Evolutionary conservation across 2,329 filamentous ascomycete genomes (phyloP).

Genomic region (Rasamsonia emersonii): DNA sequence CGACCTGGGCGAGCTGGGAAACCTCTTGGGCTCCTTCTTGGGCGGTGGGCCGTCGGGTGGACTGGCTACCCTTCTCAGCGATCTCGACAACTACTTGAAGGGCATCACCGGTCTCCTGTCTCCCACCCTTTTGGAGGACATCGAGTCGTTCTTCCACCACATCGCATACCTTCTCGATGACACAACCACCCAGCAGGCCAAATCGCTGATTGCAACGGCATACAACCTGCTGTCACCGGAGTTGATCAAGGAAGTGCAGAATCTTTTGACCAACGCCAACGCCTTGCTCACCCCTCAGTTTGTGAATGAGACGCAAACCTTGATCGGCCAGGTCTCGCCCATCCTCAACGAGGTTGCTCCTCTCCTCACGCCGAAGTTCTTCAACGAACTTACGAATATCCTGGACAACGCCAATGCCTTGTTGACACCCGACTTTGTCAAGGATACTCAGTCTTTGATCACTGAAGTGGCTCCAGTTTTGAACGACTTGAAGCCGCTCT

Average conservation of each 20-base stretch:
- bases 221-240: constrained; percentile 10
- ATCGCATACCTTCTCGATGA: constrained; percentile 1
- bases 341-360: constrained; percentile 12
- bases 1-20: no score
- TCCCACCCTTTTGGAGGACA: not conserved
- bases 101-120: constrained; percentile 1
- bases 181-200: constrained; percentile 3
- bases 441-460: constrained; percentile 9
- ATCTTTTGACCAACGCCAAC: constrained; percentile 13
- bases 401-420: constrained; percentile 17
- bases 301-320: constrained; percentile 9
- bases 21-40: no score
- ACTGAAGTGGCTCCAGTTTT: constrained; percentile 13
- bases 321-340: constrained; percentile 13
- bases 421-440: constrained; percentile 14
- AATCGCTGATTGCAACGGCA: constrained; percentile 3
- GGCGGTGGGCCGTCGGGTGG: no score
- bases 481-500: constrained; percentile 9
- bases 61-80: not conserved
- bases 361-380: constrained; percentile 17
- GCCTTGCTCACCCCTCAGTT: constrained; percentile 8
- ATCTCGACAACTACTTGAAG: not conserved
- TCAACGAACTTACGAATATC: constrained; percentile 13
- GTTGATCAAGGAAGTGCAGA: constrained; percentile 13
- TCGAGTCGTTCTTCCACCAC: constrained; percentile 2